Base-by-base conservation (phyloP, 352 stramenopile genomes). In the Pythium diclinum region DNA sequence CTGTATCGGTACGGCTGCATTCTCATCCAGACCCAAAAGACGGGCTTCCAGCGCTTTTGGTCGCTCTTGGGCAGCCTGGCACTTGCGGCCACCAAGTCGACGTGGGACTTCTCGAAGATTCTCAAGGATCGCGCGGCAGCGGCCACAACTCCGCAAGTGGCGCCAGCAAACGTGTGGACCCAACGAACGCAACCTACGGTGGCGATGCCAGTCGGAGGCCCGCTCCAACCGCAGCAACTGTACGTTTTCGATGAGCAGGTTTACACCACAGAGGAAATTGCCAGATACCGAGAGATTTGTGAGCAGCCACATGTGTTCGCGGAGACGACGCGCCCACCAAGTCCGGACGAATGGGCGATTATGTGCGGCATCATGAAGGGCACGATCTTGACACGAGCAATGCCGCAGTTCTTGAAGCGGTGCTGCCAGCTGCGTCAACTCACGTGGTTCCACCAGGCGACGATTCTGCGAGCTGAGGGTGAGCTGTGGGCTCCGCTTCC, bases 321-420 rank as follows among this genome's bases (percentile, higher is more conserved):
- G 4, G 33, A 56, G 0, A 34, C n/a, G 0, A 62, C 46, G 0
- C 53, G 61, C 1, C 10, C 57, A 33, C 56, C 56, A 9, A 40
- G 5, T 2, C 16, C 0, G 0, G 63, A 70, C 32, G 63, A 70
- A 44, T 70, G 63, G 56, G 49, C 30, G 0, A 23, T 70, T 1
- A 52, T 70, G 3, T 1, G 32, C 1, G 63, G 63, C 1, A 49
- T 70, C 8, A 46, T 70, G 44, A 21, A 19, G 3, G 63, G 63
- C 13, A 53, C 56, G 1, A 70, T 70, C 23, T n/a, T n/a, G n/a
- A n/a, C 9, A 47, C 8, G 32, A 0, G 17, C 40, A 1, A 8
- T 65, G 6, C 56, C 63, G 0, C 56, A 65, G 17, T 70, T 70
- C n/a, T 49, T 70, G 6, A 70, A 70, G 19, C 25, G 63, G 1